A percentile compares a stretch with the other conserved stretches of the same genome.
Conservation (phyloP, 176 grass and related monocot species). For the Oryza glaberrima region DNA sequence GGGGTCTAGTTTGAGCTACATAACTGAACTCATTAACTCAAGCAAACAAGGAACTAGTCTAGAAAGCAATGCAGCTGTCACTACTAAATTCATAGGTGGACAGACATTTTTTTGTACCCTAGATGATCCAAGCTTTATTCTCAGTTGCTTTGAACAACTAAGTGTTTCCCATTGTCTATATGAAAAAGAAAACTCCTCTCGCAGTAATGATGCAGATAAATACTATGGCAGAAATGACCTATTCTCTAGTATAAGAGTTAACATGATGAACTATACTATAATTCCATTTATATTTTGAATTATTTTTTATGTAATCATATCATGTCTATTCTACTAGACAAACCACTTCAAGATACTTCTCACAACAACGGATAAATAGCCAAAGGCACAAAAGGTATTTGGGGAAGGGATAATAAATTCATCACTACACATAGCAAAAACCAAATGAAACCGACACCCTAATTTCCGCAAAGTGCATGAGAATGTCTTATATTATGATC, state of each 20-base stretch:
- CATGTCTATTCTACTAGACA: background rate
- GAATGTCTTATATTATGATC: background rate
- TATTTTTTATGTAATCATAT: background rate
- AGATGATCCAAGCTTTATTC: background rate
- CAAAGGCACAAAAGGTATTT: background rate
- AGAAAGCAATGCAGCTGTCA: background rate
- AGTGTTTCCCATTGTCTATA: background rate
- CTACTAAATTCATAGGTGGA: background rate
- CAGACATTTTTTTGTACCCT: background rate
- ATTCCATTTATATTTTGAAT: background rate
- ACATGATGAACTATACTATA: background rate
- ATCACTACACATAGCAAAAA: background rate
- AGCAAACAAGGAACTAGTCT: background rate
- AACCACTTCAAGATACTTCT: background rate
- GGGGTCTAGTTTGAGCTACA: background rate
- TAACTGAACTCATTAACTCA: background rate
- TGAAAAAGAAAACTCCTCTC: background rate
- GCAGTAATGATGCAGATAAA: background rate
- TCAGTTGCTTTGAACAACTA: constrained; percentile 2
- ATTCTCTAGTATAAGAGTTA: background rate
- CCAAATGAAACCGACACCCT: background rate
- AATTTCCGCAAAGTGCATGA: background rate
- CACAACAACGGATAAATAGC: background rate
- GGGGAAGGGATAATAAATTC: background rate
- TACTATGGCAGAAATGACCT: background rate